Conservation (phyloP, 2,329 filamentous ascomycete species). For the Fusarium mangiferae region DNA sequence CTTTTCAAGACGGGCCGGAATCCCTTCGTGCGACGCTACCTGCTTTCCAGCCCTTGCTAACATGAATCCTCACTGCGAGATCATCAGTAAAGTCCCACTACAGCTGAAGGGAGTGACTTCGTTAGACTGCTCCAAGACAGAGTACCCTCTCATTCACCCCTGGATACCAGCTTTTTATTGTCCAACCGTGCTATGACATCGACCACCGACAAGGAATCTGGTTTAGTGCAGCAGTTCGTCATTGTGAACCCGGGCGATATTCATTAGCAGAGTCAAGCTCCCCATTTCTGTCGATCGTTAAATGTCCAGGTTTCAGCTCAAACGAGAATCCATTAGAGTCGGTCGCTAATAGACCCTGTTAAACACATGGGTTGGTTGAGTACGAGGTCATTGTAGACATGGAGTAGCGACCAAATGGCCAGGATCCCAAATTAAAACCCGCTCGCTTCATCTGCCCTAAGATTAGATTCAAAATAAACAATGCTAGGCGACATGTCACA, state of each 20-base stretch:
- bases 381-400: background rate
- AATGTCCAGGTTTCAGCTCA: slow-evolving; percentile 14
- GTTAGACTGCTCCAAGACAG: background rate
- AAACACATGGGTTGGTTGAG: background rate
- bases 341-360: background rate
- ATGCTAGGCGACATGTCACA: slow-evolving; percentile 15
- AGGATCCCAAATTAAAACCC: slow-evolving; percentile 11
- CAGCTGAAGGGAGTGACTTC: slow-evolving; percentile 21
- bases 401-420: background rate
- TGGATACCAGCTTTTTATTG: background rate
- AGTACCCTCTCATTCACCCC: background rate
- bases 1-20: background rate
- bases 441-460: slow-evolving; percentile 17
- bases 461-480: slow-evolving; percentile 10
- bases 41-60: background rate
- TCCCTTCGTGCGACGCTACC: background rate
- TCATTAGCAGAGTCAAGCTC: slow-evolving; percentile 6
- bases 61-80: background rate
- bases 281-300: background rate
- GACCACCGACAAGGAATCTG: background rate
- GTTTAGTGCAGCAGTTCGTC: background rate
- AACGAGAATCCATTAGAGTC: slow-evolving; percentile 17
- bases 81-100: background rate
- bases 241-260: slow-evolving; percentile 20
- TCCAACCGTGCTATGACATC: background rate